These are phyloP conservation scores for Rutstroemia sp. DNA, from an alignment of 2,329 filamentous ascomycete species.

Conservation along the genomic window DNA sequence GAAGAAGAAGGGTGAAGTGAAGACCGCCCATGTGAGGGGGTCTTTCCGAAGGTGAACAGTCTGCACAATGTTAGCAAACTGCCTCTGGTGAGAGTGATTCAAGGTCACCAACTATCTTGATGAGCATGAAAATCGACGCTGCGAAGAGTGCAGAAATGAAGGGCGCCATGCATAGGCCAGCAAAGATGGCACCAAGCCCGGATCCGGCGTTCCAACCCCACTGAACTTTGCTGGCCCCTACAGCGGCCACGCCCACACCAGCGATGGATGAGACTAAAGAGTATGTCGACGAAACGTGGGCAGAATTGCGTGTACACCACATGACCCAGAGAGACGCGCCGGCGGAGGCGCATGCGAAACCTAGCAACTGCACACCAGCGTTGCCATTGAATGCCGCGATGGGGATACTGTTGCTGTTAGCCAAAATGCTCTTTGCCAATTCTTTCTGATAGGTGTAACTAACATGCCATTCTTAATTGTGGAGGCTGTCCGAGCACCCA, in stretches of 20 bases:
- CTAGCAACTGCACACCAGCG: constrained; percentile 60
- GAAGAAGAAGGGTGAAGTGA: constrained; percentile 69
- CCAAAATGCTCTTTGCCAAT: too few relatives aligned
- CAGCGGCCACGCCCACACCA: constrained; percentile 61
- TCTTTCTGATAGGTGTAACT: too few relatives aligned
- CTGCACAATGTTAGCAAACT: too few relatives aligned
- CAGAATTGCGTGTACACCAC: constrained; percentile 70
- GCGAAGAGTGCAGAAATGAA: constrained; percentile 57
- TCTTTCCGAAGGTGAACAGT: constrained; percentile 64
- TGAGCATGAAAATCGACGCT: constrained; percentile 63
- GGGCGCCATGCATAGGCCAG: constrained; percentile 64
- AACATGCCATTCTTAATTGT: constrained; percentile 72
- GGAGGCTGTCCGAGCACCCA: constrained; percentile 61
- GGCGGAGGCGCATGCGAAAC: constrained; percentile 57
- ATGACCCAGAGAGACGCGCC: constrained; percentile 67
- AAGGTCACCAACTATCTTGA: constrained; percentile 42
- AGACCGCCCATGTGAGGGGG: constrained; percentile 66
- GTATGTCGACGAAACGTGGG: constrained; percentile 67
- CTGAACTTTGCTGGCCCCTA: constrained; percentile 52
- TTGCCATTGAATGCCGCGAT: constrained; percentile 49
- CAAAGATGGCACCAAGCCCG: constrained; percentile 65
- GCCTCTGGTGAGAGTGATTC: too few relatives aligned
- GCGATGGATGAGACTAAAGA: constrained; percentile 62
- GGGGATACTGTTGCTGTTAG: constrained; percentile 38
- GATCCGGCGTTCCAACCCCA: constrained; percentile 65